These are phyloP conservation scores for Withania somnifera DNA, from an alignment of 305 asterid species.

Conservation along the genomic window DNA sequence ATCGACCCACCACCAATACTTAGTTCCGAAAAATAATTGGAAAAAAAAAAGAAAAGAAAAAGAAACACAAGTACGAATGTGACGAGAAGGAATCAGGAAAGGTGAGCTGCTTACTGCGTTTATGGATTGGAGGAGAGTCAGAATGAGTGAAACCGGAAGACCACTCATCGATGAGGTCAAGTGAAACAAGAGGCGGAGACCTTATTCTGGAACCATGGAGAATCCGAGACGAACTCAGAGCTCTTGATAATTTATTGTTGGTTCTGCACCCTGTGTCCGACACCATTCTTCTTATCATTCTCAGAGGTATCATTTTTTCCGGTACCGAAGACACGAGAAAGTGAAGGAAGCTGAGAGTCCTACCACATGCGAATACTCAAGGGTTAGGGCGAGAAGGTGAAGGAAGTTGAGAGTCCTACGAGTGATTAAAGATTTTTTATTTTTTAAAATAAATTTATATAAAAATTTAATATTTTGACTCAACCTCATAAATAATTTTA, in stretches of 20 bases:
- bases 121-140: slow-evolving; percentile 11
- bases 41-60: no score
- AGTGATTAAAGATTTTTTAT: no score
- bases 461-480: no score
- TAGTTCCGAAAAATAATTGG: no score
- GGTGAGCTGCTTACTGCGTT: slow-evolving; percentile 28
- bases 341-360: no score
- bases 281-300: slow-evolving; percentile 20
- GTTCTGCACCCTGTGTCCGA: slow-evolving; percentile 7
- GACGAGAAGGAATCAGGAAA: background rate
- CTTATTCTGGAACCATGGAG: slow-evolving; percentile 17
- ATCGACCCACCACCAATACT: background rate
- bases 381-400: no score
- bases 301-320: slow-evolving; percentile 3
- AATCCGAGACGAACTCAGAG: slow-evolving; percentile 11
- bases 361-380: no score
- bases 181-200: slow-evolving; percentile 56
- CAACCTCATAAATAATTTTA: no score
- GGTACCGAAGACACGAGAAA: no score
- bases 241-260: slow-evolving; percentile 13
- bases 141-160: slow-evolving; percentile 20
- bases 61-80: background rate
- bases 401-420: no score
- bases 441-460: no score
- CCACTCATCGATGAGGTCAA: slow-evolving; percentile 58